phyloP scores from a whole-genome alignment of 768 basidiomycete species.

The Tulasnella sp. region DNA sequence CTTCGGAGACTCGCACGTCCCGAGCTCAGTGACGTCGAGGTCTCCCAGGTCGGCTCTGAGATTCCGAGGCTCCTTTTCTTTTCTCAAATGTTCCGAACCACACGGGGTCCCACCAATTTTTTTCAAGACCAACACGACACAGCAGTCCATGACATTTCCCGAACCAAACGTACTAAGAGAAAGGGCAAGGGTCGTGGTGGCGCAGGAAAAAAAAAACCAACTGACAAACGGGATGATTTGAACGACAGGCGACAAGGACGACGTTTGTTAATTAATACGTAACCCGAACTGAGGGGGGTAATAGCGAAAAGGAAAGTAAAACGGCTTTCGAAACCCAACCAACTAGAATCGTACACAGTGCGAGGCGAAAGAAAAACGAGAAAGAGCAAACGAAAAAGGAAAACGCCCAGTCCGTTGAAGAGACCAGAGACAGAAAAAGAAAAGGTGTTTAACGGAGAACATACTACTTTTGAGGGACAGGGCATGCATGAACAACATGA shows the following conservation, averaged over 20 bases:
- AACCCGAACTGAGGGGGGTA: conserved; percentile 2
- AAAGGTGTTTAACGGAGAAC: background rate
- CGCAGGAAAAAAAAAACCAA: background rate
- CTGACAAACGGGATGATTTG: background rate
- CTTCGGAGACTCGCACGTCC: background rate
- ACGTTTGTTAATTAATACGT: conserved; percentile 2
- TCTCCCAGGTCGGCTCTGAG: background rate
- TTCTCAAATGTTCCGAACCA: background rate
- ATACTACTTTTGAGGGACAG: background rate
- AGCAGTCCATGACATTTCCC: background rate
- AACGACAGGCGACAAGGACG: background rate
- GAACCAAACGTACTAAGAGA: background rate
- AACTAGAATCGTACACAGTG: conserved; percentile 7
- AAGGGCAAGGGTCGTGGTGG: background rate
- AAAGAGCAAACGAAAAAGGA: background rate
- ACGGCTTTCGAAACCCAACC: background rate
- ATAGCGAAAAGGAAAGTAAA: background rate
- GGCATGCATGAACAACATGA: conserved; percentile 7
- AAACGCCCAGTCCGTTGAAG: background rate
- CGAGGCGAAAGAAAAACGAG: background rate
- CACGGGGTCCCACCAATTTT: background rate
- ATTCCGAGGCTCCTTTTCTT: background rate
- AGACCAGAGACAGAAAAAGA: background rate
- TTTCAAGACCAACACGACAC: background rate
- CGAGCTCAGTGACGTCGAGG: background rate